Evolutionary conservation across 192 early-diverging fungal genomes (phyloP), one percentile per base, ranked within the genome.

Genomic region (Jimgerdemannia flammicorona): DNA sequence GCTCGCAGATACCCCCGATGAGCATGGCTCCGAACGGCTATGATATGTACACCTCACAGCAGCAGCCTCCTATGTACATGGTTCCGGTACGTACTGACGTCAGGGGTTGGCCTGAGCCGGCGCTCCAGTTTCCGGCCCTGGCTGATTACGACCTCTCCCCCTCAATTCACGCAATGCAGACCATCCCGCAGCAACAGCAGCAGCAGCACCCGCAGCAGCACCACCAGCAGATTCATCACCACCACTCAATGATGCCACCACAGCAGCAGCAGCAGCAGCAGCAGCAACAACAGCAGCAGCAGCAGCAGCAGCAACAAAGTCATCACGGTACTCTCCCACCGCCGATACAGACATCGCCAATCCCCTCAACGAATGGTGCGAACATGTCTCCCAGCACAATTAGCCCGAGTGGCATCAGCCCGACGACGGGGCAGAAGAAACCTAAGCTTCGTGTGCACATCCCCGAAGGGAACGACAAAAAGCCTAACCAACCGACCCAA

Each of bases 31-130:
- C 49, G 11, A 54, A 54, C 20, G 19, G 20, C 67, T 68, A 68
- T 68, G 67, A 68, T n/a, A 68, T 68, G 67, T 68, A 68, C 40
- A n/a, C 20, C n/a, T 4, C 6, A 54, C 49, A 54, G 49, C 73
- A 49, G 73, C 20, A 72, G 10, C n/a, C n/a, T n/a, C 72, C 42
- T 54, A 77, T 81, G 80, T 81, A 81, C 69, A 81, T 81, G 76
- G 40, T 77, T 43, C 80, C 76, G 49, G 77, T 78, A 71, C 71
- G 71, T 72, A 42, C n/a, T n/a, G n/a, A n/a, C n/a, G n/a, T n/a
- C n/a, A n/a, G n/a, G n/a, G n/a, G n/a, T n/a, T n/a, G n/a, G n/a
- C n/a, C n/a, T n/a, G n/a, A n/a, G n/a, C n/a, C n/a, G n/a, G n/a
- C n/a, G n/a, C 29, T 71, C n/a, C 3, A 8, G 70, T 40, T 41